phyloP scores from a whole-genome alignment of 371 early-diverging fungal species.

The Haplosporangium sp. region DNA sequence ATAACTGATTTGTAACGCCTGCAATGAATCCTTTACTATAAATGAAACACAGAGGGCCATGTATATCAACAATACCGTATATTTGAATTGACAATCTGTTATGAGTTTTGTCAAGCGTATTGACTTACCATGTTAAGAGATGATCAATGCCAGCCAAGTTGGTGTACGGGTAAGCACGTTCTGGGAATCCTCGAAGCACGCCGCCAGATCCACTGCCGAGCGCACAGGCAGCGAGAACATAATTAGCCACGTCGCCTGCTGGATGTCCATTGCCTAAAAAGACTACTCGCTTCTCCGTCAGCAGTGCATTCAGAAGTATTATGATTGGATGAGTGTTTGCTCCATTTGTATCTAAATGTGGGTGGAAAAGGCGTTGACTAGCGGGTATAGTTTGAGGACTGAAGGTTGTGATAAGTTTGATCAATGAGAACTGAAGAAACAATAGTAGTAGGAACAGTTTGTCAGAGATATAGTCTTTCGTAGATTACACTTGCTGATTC shows the following conservation, averaged over 20 bases:
- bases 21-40: slow-evolving; percentile 92
- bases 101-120: no score
- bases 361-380: slow-evolving; percentile 81
- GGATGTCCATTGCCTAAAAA: slow-evolving; percentile 93
- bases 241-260: slow-evolving; percentile 93
- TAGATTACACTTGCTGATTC: no score
- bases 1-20: slow-evolving; percentile 95
- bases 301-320: slow-evolving; percentile 86
- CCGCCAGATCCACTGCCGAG: slow-evolving; percentile 91
- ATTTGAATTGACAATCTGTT: no score
- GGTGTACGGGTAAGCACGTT: slow-evolving; percentile 93
- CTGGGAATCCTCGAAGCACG: slow-evolving; percentile 86
- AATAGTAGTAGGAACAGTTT: neutral
- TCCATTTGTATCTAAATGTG: slow-evolving; percentile 88
- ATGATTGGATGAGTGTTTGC: slow-evolving; percentile 88
- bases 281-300: slow-evolving; percentile 94
- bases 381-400: slow-evolving; percentile 61
- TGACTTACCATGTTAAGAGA: slow-evolving; percentile 77
- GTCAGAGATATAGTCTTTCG: neutral
- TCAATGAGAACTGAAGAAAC: slow-evolving; percentile 75
- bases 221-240: slow-evolving; percentile 92
- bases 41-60: neutral
- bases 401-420: slow-evolving; percentile 81
- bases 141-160: slow-evolving; percentile 88
- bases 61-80: no score